Conservation (phyloP, 306 rosid species). For the Inga oerstediana region DNA sequence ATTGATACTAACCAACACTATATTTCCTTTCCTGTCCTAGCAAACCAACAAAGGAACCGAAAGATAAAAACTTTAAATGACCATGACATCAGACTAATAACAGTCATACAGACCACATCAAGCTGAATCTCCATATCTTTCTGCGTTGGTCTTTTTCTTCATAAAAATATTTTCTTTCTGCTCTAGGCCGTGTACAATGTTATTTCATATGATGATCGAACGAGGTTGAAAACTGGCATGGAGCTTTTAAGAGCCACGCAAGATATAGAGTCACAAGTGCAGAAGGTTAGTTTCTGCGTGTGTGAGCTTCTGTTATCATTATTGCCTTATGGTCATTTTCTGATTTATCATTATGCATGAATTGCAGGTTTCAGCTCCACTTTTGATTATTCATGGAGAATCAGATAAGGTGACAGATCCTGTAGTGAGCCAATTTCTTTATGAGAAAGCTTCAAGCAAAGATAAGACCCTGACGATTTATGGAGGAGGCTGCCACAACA, state of each 20-base stretch:
- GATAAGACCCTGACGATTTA: constrained; percentile 75
- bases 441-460: constrained; percentile 70
- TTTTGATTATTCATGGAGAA: constrained; percentile 82
- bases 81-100: not conserved
- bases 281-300: constrained; percentile 56
- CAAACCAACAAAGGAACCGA: not conserved
- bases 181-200: constrained; percentile 78
- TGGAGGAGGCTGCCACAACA: constrained; percentile 71
- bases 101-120: not conserved
- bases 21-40: not conserved
- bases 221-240: constrained; percentile 73
- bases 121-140: not conserved
- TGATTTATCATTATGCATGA: not conserved
- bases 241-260: constrained; percentile 63
- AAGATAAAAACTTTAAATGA: not conserved
- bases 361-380: not conserved
- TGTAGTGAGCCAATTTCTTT: constrained; percentile 70
- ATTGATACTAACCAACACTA: not conserved
- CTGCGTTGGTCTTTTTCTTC: not conserved
- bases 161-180: not conserved
- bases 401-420: constrained; percentile 90
- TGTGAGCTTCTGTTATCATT: not conserved
- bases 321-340: not conserved
- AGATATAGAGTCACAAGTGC: constrained; percentile 65
- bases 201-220: constrained; percentile 57